Conservation (phyloP, 1,284 basidiomycete genomes). For the Calocybe gambosa region DNA sequence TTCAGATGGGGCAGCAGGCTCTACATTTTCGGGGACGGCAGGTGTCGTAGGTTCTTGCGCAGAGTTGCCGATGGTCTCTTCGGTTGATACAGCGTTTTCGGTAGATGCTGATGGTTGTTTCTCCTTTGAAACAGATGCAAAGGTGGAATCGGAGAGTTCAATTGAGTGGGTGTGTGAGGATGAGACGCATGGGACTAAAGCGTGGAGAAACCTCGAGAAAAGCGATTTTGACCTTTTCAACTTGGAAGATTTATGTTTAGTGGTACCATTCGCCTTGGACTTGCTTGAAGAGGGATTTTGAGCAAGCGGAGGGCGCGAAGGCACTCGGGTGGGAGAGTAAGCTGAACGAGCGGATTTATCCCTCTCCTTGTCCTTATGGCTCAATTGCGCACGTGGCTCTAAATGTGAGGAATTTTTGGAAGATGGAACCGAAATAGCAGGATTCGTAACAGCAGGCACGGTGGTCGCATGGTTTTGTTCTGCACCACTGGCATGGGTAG, state of each 20-base stretch:
- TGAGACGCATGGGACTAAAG: constrained; percentile 33
- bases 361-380: constrained; percentile 15
- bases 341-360: constrained; percentile 12
- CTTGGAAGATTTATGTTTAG: constrained; percentile 7
- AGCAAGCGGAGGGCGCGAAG: constrained; percentile 9
- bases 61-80: constrained; percentile 6
- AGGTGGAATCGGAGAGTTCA: constrained; percentile 23
- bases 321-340: constrained; percentile 7
- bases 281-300: constrained; percentile 6
- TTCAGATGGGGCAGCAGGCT: constrained; percentile 13
- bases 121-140: constrained; percentile 16
- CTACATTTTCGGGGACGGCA: constrained; percentile 14
- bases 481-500: constrained; percentile 8
- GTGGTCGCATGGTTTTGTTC: constrained; percentile 10
- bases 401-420: constrained; percentile 1
- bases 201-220: constrained; percentile 29
- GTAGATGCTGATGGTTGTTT: constrained; percentile 12
- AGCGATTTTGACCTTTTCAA: constrained; percentile 25
- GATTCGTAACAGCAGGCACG: constrained; percentile 5
- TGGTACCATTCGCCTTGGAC: constrained; percentile 13
- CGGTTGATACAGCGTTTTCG: constrained; percentile 9
- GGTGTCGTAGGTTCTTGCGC: constrained; percentile 15
- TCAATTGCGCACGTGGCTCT: constrained; percentile 11
- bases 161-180: constrained; percentile 28
- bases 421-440: constrained; percentile 9